A percentile compares a stretch with the other conserved stretches of the same genome.
These are phyloP conservation scores for Cardiospermum halicacabum DNA, from an alignment of 345 rosid genomes.

Conservation along the genomic window DNA sequence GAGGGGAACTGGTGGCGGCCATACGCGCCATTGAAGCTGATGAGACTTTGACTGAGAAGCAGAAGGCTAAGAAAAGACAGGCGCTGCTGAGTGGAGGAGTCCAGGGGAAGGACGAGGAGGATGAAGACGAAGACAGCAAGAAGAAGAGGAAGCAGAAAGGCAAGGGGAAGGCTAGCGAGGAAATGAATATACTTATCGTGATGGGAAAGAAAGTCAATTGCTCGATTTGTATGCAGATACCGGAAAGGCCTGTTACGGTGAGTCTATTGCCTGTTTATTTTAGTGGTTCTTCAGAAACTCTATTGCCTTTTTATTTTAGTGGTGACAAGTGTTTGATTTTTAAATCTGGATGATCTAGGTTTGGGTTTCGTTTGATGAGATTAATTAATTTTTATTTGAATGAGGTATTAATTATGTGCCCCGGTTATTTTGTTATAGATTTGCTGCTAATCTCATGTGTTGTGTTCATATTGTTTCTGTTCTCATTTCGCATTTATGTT, in stretches of 20 bases:
- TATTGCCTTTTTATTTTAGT: too few relatives aligned
- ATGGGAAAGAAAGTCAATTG: constrained; percentile 42
- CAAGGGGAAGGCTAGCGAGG: constrained; percentile 3
- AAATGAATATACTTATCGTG: constrained; percentile 28
- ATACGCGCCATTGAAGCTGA: constrained; percentile 53
- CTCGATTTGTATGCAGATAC: constrained; percentile 52
- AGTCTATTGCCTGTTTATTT: too few relatives aligned
- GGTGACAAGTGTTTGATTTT: too few relatives aligned
- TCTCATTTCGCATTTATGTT: not conserved
- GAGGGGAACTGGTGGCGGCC: constrained; percentile 42
- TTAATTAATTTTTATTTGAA: not conserved
- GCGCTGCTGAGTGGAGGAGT: constrained; percentile 42
- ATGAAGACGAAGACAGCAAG: too few relatives aligned
- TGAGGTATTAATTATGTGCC: not conserved
- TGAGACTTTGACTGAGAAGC: constrained; percentile 33
- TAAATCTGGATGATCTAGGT: too few relatives aligned
- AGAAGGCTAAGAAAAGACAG: constrained; percentile 55
- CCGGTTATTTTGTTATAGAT: not conserved
- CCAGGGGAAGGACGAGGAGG: constrained; percentile 11
- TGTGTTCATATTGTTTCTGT: too few relatives aligned
- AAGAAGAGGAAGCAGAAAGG: constrained; percentile 20
- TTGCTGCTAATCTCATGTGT: not conserved
- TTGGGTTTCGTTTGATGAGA: not conserved
- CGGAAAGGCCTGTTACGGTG: constrained; percentile 76
- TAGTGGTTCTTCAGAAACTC: too few relatives aligned